Base-by-base conservation (phyloP, 192 early-diverging fungal genomes). In the Rhizophlyctis rosea region DNA sequence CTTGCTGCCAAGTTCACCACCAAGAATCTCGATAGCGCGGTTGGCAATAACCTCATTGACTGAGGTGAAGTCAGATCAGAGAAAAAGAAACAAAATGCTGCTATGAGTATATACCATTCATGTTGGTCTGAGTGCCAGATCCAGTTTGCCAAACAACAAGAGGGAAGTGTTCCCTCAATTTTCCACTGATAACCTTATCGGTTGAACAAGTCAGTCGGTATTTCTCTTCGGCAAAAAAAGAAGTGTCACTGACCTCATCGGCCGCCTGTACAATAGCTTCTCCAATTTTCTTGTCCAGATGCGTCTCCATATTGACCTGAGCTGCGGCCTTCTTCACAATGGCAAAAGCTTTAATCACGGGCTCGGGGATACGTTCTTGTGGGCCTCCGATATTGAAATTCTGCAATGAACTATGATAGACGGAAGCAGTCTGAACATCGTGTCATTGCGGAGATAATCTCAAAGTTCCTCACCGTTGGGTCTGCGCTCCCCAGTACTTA, bases 361-460 rank as follows among this genome's bases (percentile, higher is more conserved):
- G 90, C 36, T 90, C 89, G 24, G 96, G 96, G 91, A 99, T 99
- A 62, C 90, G 87, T 69, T 97, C 96, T 50, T 77, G 81, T 49
- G 78, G 73, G 3, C 94, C 95, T 62, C 95, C 94, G 74, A 99
- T 99, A 68, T 99, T 87, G 78, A 99, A 99, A 81, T 99, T 99
- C 81, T 91, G 87, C 52, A 95, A 80, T 33, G 94, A 97, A 57
- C 69, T 71, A 57, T 21, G 62, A 50, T 9, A 30, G n/a, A 36
- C 34, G 54, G 69, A 9, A 34, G 39, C 23, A 21, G 21, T 24
- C 33, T 21, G 5, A 47, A n/a, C 14, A 36, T 34, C 4, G 53
- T 24, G 16, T 3, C 16, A 13, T 44, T 34, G 28, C 0, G 32
- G 24, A 33, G 25, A 3, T 13, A 23, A 56, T 69, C 49, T 39